Evolutionary conservation across 2,329 filamentous ascomycete genomes (phyloP).

Genomic region (Zymoseptoria tritici): DNA sequence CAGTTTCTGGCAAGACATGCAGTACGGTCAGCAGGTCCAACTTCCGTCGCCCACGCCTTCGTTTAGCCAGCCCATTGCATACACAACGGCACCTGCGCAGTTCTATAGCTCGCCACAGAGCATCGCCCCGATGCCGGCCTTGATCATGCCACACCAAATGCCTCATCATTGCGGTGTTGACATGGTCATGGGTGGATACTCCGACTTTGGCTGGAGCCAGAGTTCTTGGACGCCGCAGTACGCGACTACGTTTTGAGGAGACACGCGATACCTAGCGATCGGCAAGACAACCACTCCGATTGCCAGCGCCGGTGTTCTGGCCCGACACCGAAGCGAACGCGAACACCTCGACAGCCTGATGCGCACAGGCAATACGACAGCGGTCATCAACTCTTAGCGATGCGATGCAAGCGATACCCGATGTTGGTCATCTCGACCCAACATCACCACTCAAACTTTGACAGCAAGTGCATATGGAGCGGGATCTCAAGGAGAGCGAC

Average conservation of each 20-base stretch:
- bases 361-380: slow-evolving; percentile 34
- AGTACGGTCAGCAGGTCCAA: slow-evolving; percentile 63
- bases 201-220: slow-evolving; percentile 78
- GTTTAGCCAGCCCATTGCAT: slow-evolving; percentile 70
- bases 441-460: slow-evolving; percentile 23
- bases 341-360: slow-evolving; percentile 26
- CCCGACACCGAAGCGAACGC: slow-evolving; percentile 30
- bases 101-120: slow-evolving; percentile 77
- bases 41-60: slow-evolving; percentile 72
- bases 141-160: slow-evolving; percentile 82
- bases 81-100: slow-evolving; percentile 48
- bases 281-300: slow-evolving; percentile 21
- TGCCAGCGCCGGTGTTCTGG: slow-evolving; percentile 34
- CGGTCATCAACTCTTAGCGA: slow-evolving; percentile 30
- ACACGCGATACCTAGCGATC: slow-evolving; percentile 29
- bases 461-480: slow-evolving; percentile 47
- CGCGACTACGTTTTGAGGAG: slow-evolving; percentile 71
- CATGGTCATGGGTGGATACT: slow-evolving; percentile 53
- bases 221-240: slow-evolving; percentile 68
- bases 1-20: slow-evolving; percentile 72
- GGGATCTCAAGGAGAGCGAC: slow-evolving; percentile 39
- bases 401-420: slow-evolving; percentile 34
- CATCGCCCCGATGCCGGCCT: slow-evolving; percentile 63
- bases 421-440: slow-evolving; percentile 31
- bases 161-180: slow-evolving; percentile 75